Conservation (phyloP, 2,329 filamentous ascomycete genomes). For the Fusarium sp. region DNA sequence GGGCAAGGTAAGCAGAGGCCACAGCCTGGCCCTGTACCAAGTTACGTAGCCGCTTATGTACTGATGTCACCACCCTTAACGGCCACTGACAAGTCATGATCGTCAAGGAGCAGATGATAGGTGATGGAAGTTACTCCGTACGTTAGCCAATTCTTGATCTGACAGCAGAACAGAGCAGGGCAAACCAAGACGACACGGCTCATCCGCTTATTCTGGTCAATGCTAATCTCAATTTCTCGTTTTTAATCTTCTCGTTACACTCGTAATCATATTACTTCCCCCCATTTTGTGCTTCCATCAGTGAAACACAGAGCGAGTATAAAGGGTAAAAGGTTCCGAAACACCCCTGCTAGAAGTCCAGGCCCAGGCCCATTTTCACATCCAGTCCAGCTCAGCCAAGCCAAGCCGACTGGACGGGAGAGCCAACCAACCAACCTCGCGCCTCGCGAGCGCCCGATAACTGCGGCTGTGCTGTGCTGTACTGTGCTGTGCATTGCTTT, state of each 20-base stretch:
- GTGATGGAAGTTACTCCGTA: background rate
- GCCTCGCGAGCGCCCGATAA: constrained; percentile 29
- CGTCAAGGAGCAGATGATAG: background rate
- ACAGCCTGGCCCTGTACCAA: constrained; percentile 2
- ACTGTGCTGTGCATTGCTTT: background rate
- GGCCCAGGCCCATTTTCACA: constrained; percentile 8
- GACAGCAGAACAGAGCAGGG: constrained; percentile 5
- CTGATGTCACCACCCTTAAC: constrained; percentile 32
- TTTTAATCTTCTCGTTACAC: background rate
- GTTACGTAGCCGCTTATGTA: constrained; percentile 17
- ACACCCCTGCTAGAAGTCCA: constrained; percentile 26
- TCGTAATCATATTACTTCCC: background rate
- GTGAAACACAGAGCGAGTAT: constrained; percentile 28
- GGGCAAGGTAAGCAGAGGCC: constrained; percentile 24
- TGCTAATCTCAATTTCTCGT: background rate
- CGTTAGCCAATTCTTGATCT: constrained; percentile 24
- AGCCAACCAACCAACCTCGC: constrained; percentile 34
- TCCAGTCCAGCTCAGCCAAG: constrained; percentile 31
- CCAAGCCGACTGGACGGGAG: constrained; percentile 26
- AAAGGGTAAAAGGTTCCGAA: constrained; percentile 18
- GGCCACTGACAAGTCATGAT: constrained; percentile 26
- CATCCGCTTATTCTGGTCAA: constrained; percentile 2
- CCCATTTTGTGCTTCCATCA: background rate
- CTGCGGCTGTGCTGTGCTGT: constrained; percentile 28
- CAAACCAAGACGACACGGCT: background rate